Conservation (phyloP, 1,284 basidiomycete genomes). For the Ustilago lituana region DNA sequence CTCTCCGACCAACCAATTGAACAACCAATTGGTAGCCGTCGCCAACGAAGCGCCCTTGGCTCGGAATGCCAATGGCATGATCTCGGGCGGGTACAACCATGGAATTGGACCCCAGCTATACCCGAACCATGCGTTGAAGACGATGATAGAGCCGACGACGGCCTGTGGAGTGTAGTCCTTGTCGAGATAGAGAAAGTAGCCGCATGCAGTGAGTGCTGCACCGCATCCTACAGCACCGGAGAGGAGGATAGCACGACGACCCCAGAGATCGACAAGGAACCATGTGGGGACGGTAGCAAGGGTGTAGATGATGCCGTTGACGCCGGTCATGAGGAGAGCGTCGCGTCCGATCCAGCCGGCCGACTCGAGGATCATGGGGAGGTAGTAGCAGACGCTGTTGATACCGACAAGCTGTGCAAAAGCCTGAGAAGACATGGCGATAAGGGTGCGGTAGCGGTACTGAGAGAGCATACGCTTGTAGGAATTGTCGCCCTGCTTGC, state of each 20-base stretch:
- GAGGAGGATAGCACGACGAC: constrained; percentile 87
- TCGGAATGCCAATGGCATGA: constrained; percentile 70
- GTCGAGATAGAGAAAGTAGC: constrained; percentile 93
- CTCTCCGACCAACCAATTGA: constrained; percentile 86
- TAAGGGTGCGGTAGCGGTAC: constrained; percentile 86
- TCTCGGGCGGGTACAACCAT: constrained; percentile 82
- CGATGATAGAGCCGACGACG: constrained; percentile 86
- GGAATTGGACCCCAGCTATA: constrained; percentile 76
- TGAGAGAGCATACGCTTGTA: constrained; percentile 87
- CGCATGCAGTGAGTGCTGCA: constrained; percentile 78
- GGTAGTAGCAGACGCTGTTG: constrained; percentile 89
- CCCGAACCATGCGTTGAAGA: constrained; percentile 94
- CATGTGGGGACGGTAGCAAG: constrained; percentile 73
- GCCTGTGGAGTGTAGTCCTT: constrained; percentile 75
- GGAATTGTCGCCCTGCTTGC: constrained; percentile 75
- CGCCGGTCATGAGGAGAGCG: constrained; percentile 95
- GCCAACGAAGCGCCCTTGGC: constrained; percentile 79
- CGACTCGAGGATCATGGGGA: constrained; percentile 71
- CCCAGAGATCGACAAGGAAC: constrained; percentile 93
- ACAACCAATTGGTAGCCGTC: constrained; percentile 69
- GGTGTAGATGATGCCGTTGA: constrained; percentile 75
- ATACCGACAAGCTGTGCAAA: constrained; percentile 81
- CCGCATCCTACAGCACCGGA: constrained; percentile 85
- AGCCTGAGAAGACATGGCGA: constrained; percentile 97
- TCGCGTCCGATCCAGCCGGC: constrained; percentile 98